These are phyloP conservation scores for Fusarium napiforme DNA, from an alignment of 2,329 filamentous ascomycete genomes.

Conservation along the genomic window DNA sequence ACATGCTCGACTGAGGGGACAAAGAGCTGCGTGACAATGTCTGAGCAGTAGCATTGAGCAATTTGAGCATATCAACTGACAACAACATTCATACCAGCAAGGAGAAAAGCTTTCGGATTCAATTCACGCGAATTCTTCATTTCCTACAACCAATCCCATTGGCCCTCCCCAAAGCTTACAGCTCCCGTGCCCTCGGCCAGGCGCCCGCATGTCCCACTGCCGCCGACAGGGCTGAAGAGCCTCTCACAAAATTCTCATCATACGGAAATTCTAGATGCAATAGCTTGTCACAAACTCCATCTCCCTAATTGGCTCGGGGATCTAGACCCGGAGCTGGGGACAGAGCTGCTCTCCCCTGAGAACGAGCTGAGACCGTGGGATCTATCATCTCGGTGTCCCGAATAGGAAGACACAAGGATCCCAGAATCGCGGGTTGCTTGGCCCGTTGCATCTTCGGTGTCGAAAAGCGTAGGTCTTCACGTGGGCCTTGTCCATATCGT, in stretches of 20 bases:
- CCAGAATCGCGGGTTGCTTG: slow-evolving; percentile 21
- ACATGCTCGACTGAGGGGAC: background rate
- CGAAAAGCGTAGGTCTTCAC: slow-evolving; percentile 43
- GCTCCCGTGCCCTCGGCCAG: background rate
- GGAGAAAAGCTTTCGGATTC: background rate
- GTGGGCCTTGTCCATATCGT: slow-evolving; percentile 23
- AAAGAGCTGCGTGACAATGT: background rate
- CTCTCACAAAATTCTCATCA: slow-evolving; percentile 10
- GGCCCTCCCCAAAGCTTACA: background rate
- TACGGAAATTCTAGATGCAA: slow-evolving; percentile 10
- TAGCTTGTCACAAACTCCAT: background rate
- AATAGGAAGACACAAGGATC: slow-evolving; percentile 32
- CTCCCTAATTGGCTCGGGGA: slow-evolving; percentile 35
- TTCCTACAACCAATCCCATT: background rate
- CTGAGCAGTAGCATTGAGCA: background rate
- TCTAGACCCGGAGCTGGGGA: slow-evolving; percentile 13
- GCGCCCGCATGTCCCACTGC: background rate
- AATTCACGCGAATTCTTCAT: background rate
- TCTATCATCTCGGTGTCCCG: slow-evolving; percentile 31
- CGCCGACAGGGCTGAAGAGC: slow-evolving; percentile 29
- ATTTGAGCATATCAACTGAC: background rate
- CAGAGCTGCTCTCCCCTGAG: slow-evolving; percentile 33
- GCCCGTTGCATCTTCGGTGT: slow-evolving; percentile 37
- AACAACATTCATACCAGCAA: background rate
- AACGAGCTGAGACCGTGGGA: slow-evolving; percentile 24